These are phyloP conservation scores for Tricholoma terreum DNA, from an alignment of 768 basidiomycete genomes.

Conservation along the genomic window DNA sequence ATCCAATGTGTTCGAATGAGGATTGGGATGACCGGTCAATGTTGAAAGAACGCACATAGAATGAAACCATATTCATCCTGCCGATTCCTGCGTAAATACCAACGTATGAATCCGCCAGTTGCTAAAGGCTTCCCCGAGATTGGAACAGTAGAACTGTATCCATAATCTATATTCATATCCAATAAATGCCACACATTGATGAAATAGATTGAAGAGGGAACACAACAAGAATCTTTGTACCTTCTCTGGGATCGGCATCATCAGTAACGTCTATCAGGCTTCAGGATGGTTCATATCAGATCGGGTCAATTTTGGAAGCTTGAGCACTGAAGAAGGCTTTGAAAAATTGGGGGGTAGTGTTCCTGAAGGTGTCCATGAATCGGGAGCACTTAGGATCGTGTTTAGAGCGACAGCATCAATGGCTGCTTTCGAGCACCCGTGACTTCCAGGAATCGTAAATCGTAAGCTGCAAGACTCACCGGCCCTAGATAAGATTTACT, in stretches of 20 bases:
- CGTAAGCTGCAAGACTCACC: neutral
- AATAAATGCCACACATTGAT: neutral
- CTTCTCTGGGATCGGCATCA: neutral
- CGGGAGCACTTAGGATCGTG: neutral
- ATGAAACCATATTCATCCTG: neutral
- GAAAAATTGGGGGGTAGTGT: neutral
- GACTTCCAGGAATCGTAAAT: neutral
- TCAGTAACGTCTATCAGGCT: neutral
- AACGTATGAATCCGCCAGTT: neutral
- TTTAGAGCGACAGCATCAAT: neutral
- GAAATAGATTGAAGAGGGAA: neutral
- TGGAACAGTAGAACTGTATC: neutral
- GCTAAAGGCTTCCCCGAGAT: neutral
- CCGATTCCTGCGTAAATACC: neutral
- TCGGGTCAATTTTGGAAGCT: neutral
- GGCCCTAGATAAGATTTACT: slow-evolving; percentile 10
- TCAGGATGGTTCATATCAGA: neutral
- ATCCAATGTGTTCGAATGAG: neutral
- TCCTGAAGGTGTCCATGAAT: neutral
- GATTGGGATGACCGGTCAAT: neutral
- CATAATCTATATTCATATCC: neutral
- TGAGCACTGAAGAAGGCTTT: neutral
- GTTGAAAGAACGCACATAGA: neutral
- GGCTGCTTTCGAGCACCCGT: neutral
- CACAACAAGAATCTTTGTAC: neutral